These are phyloP conservation scores for Halenospora varia DNA, from an alignment of 495 filamentous ascomycete genomes.

Conservation along the genomic window DNA sequence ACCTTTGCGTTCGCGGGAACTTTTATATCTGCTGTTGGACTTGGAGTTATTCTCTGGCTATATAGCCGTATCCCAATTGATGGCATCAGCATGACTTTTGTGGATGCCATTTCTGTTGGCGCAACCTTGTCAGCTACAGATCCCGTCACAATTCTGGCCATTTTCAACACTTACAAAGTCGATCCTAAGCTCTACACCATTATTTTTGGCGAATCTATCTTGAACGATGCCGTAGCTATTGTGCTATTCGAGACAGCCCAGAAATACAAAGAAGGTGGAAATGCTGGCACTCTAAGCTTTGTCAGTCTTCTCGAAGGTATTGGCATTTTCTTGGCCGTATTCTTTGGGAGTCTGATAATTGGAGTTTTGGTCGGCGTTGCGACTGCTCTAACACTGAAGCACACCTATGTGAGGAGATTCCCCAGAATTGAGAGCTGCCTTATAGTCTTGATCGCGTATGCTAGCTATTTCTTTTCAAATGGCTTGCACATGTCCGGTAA, in stretches of 20 bases:
- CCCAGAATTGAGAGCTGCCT: constrained; percentile 96
- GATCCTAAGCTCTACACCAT: constrained; percentile 97
- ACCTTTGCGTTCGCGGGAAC: constrained; percentile 99
- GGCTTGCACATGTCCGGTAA: constrained; percentile 91
- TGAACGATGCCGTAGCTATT: constrained; percentile 97
- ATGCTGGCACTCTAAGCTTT: constrained; percentile 58
- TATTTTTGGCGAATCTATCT: constrained; percentile 96
- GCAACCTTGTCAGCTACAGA: constrained; percentile 96
- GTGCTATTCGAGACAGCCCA: constrained; percentile 98
- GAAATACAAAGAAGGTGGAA: constrained; percentile 61
- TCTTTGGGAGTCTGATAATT: constrained; percentile 90
- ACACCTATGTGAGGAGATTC: constrained; percentile 85
- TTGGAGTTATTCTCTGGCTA: constrained; percentile 79
- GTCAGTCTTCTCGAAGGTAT: constrained; percentile 82
- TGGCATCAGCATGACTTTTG: constrained; percentile 78
- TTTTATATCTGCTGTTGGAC: constrained; percentile 92
- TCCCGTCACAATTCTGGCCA: constrained; percentile 94
- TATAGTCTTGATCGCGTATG: constrained; percentile 89
- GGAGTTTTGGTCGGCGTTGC: constrained; percentile 81
- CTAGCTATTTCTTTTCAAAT: constrained; percentile 96
- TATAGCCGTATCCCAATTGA: constrained; percentile 87
- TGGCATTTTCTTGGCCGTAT: constrained; percentile 91
- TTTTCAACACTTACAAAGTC: constrained; percentile 99
- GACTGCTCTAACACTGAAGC: constrained; percentile 85
- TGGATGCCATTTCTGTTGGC: constrained; percentile 93